These are phyloP conservation scores for Irpex sp. DNA, from an alignment of 1,284 basidiomycete species.

Conservation along the genomic window DNA sequence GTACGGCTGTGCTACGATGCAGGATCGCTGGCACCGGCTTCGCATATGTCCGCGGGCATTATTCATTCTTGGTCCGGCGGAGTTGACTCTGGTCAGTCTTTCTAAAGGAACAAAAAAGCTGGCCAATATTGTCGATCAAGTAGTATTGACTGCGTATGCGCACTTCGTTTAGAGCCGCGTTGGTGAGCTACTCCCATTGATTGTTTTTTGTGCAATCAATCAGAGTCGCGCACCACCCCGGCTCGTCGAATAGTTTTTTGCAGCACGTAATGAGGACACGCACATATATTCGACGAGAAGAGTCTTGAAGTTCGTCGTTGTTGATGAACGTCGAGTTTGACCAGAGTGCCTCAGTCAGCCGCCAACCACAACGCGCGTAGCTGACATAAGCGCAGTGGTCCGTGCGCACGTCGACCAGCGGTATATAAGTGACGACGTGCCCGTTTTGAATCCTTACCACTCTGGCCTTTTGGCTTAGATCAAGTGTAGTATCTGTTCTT, in stretches of 20 bases:
- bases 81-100: too few relatives aligned
- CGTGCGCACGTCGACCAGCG: constrained; percentile 24
- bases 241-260: background rate
- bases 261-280: too few relatives aligned
- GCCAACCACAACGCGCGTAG: background rate
- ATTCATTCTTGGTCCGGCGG: too few relatives aligned
- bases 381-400: constrained; percentile 16
- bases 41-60: too few relatives aligned
- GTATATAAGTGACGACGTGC: constrained; percentile 12
- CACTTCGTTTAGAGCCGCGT: background rate
- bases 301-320: too few relatives aligned
- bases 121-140: too few relatives aligned
- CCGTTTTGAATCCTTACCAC: constrained; percentile 45
- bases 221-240: background rate
- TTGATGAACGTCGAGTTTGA: background rate
- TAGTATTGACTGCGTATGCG: too few relatives aligned
- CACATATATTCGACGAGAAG: too few relatives aligned
- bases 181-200: constrained; percentile 1
- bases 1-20: too few relatives aligned
- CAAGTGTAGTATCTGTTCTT: constrained; percentile 96
- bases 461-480: constrained; percentile 96
- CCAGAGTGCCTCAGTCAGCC: background rate
- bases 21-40: too few relatives aligned
- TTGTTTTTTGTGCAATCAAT: background rate
- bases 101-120: too few relatives aligned